Evolutionary conservation across 2,329 filamentous ascomycete genomes (phyloP).

Genomic region (Aspergillus fructus): DNA sequence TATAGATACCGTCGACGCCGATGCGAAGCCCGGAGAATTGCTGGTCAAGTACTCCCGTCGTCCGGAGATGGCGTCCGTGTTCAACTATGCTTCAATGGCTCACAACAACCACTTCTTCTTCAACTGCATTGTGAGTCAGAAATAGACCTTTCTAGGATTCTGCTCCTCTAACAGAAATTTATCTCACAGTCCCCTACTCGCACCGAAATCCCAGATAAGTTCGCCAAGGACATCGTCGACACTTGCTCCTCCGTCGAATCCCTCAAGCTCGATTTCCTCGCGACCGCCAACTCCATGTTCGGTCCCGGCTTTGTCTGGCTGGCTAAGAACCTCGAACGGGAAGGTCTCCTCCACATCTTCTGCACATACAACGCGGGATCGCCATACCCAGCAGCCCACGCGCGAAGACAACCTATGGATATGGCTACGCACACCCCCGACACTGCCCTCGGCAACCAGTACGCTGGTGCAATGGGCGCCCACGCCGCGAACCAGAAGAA

Average conservation of each 20-base stretch:
- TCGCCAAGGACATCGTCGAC: slow-evolving; percentile 61
- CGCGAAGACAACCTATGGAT: slow-evolving; percentile 61
- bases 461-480: slow-evolving; percentile 36
- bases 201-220: slow-evolving; percentile 54
- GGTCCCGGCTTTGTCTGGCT: slow-evolving; percentile 97
- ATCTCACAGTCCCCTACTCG: slow-evolving; percentile 39
- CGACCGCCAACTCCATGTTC: slow-evolving; percentile 87
- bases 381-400: slow-evolving; percentile 82
- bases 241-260: slow-evolving; percentile 83
- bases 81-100: slow-evolving; percentile 96
- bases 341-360: slow-evolving; percentile 64
- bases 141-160: neutral
- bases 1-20: slow-evolving; percentile 63
- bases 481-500: slow-evolving; percentile 34
- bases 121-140: slow-evolving; percentile 42
- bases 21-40: slow-evolving; percentile 64
- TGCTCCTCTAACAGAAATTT: slow-evolving; percentile 1
- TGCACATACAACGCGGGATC: slow-evolving; percentile 89
- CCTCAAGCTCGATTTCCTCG: slow-evolving; percentile 74
- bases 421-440: slow-evolving; percentile 44
- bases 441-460: slow-evolving; percentile 34
- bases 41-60: slow-evolving; percentile 75
- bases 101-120: slow-evolving; percentile 75
- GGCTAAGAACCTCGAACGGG: slow-evolving; percentile 57
- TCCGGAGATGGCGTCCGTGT: slow-evolving; percentile 72